Evolutionary conservation across 2,329 filamentous ascomycete species (phyloP).

Genomic region (Paraphaeosphaeria minitans): DNA sequence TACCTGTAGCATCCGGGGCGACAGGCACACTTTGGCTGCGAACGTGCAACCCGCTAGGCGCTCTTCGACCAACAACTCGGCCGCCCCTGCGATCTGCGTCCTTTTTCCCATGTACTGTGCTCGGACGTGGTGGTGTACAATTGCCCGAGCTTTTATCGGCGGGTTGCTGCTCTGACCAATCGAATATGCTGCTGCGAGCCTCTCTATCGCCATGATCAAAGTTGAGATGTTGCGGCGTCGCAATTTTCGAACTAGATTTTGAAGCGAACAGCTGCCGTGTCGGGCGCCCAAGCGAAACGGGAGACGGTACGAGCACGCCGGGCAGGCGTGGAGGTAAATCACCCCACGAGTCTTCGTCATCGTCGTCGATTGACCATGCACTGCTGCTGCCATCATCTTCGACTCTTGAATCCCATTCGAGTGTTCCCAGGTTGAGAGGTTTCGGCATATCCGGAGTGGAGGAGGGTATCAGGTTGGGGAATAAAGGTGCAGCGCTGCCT

Average conservation of each 20-base stretch:
- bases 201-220: conserved; percentile 48
- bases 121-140: conserved; percentile 67
- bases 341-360: conserved; percentile 46
- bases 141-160: conserved; percentile 66
- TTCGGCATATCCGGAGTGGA: conserved; percentile 54
- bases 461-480: conserved; percentile 48
- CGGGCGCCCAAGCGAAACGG: conserved; percentile 39
- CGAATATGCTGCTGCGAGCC: conserved; percentile 71
- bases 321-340: conserved; percentile 44
- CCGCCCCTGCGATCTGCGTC: conserved; percentile 73
- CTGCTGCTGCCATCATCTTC: conserved; percentile 48
- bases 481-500: conserved; percentile 41
- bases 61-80: conserved; percentile 68
- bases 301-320: conserved; percentile 37
- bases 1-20: conserved; percentile 61
- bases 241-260: conserved; percentile 42
- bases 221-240: conserved; percentile 46
- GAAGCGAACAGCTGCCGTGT: conserved; percentile 37
- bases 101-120: conserved; percentile 78
- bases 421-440: conserved; percentile 46
- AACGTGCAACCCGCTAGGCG: conserved; percentile 71
- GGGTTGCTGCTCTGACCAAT: conserved; percentile 72
- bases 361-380: conserved; percentile 50
- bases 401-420: conserved; percentile 47
- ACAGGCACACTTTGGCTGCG: conserved; percentile 82